These are phyloP conservation scores for Blastobotrys niveus DNA, from an alignment of 1,139 yeast genomes.

Conservation along the genomic window DNA sequence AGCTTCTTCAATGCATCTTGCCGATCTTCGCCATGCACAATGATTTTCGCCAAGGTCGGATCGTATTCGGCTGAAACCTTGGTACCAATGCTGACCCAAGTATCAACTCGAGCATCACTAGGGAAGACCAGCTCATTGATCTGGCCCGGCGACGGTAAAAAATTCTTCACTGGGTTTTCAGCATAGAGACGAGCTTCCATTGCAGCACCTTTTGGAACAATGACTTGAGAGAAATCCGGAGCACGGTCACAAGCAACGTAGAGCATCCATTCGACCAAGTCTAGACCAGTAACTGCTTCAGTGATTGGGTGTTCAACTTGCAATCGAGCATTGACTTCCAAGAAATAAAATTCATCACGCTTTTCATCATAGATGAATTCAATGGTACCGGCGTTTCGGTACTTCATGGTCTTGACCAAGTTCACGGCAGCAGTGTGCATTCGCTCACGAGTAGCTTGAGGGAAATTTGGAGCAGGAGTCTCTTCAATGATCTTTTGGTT, in stretches of 20 bases:
- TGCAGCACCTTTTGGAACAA: slow-evolving; percentile 69
- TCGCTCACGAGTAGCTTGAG: slow-evolving; percentile 63
- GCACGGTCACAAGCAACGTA: slow-evolving; percentile 83
- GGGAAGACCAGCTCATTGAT: slow-evolving; percentile 82
- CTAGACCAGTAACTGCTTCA: slow-evolving; percentile 89
- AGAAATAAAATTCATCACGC: slow-evolving; percentile 84
- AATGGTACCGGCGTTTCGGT: slow-evolving; percentile 96
- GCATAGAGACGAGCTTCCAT: slow-evolving; percentile 97
- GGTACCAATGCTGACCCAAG: slow-evolving; percentile 93
- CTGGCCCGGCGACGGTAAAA: slow-evolving; percentile 95
- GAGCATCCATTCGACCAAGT: slow-evolving; percentile 95
- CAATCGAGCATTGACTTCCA: slow-evolving; percentile 93
- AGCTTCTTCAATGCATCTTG: slow-evolving; percentile 73
- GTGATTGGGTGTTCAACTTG: slow-evolving; percentile 98
- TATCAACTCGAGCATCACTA: slow-evolving; percentile 74
- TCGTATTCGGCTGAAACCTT: slow-evolving; percentile 87
- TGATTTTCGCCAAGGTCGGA: slow-evolving; percentile 93
- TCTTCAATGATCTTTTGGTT: slow-evolving; percentile 95
- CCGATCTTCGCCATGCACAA: slow-evolving; percentile 87
- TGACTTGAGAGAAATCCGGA: slow-evolving; percentile 56
- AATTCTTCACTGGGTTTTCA: slow-evolving; percentile 92
- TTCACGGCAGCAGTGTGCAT: slow-evolving; percentile 85
- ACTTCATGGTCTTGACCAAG: slow-evolving; percentile 71
- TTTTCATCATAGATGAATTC: slow-evolving; percentile 86
- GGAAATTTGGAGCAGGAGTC: slow-evolving; percentile 94